phyloP scores from a whole-genome alignment of 805 yeast genomes.

The Pichia nakasei region DNA sequence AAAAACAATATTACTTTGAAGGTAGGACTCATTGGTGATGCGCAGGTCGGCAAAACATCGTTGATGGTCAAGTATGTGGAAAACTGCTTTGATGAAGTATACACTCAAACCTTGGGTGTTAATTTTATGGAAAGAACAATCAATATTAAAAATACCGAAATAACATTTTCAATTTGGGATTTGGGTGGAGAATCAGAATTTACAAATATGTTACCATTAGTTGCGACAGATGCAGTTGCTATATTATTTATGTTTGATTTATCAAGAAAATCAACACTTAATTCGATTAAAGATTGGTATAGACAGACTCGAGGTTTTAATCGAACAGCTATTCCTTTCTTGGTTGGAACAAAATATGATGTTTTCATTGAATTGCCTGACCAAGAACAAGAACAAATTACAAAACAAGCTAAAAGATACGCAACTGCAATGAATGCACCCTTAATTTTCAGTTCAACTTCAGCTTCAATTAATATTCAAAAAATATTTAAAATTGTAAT shows the following conservation, averaged over 20 bases:
- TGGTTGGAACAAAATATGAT: conserved; percentile 93
- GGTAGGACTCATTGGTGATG: conserved; percentile 91
- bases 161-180: conserved; percentile 91
- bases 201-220: conserved; percentile 90
- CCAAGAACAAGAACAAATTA: conserved; percentile 76
- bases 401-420: conserved; percentile 72
- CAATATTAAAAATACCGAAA: conserved; percentile 74
- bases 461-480: conserved; percentile 87
- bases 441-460: conserved; percentile 81
- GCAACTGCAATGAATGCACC: conserved; percentile 85
- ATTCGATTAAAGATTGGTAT: conserved; percentile 92
- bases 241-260: conserved; percentile 84
- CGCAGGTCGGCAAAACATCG: conserved; percentile 93
- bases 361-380: conserved; percentile 68
- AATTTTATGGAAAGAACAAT: conserved; percentile 90
- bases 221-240: conserved; percentile 87
- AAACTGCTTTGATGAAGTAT: conserved; percentile 83
- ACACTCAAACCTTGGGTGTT: conserved; percentile 91
- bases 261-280: conserved; percentile 75
- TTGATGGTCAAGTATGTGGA: conserved; percentile 97
- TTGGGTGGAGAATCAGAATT: conserved; percentile 93
- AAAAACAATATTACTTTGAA: conserved; percentile 55
- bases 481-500: conserved; percentile 87
- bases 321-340: conserved; percentile 80
- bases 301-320: conserved; percentile 85